Base-by-base conservation (phyloP, 306 rosid species). In the Biancaea sappan region DNA sequence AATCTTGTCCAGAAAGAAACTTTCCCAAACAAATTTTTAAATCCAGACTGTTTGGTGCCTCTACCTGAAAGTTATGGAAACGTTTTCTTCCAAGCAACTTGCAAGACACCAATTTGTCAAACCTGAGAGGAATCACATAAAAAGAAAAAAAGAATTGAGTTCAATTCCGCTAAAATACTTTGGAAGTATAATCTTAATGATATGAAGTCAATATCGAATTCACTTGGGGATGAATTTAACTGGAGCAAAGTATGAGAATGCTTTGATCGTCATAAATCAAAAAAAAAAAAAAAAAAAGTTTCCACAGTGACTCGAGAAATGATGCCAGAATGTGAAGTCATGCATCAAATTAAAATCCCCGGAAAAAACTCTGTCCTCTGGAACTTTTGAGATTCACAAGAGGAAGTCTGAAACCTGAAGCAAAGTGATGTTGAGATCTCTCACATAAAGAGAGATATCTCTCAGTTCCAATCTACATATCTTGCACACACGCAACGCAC, bases 51-150 rank as follows among this genome's bases (percentile, higher is more conserved):
- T n/a, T n/a, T n/a, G n/a, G n/a, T n/a, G 25, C 16, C 26, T 61
- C 47, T 35, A 3, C 3, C 43, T 15, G 44, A 16, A n/a, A 31
- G 43, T 3, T 10, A 8, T 60, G 21, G 18, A 48, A 50, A 59
- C 8, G 22, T 67, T 48, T 81, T 60, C 72, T 77, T 72, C 32
- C 62, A 77, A 66, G 82, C 48, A 60, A 59, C 47, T 48, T 40
- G 16, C 5, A 66, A 2, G 10, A 73, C 21, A 43, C 8, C 15
- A 52, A 12, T 52, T 52, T 43, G 66, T 73, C 63, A 46, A 44
- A 15, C 19, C 21, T 15, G 12, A 24, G n/a, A 25, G n/a, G 10
- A 26, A 4, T 29, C 22, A 1, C 12, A 5, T 16, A 4, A 56
- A 0, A 9, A 0, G 12, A 13, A 41, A 2, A 5, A 4, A 10